A percentile compares a stretch with the other conserved stretches of the same genome.
These are phyloP conservation scores for Calocybe gangraenosa DNA, from an alignment of 768 basidiomycete species.

Conservation along the genomic window DNA sequence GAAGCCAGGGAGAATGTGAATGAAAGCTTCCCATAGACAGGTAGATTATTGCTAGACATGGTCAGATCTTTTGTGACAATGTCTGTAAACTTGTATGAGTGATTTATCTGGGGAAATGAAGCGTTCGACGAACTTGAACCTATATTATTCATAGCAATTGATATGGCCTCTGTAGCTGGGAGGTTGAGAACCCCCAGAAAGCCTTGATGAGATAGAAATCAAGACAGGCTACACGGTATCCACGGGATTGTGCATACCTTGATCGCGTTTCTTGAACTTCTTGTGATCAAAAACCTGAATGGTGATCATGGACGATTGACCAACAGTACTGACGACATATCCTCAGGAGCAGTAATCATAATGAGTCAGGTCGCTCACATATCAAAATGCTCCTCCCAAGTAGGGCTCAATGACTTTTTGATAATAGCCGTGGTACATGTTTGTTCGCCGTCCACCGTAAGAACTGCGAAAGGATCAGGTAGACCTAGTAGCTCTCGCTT, in stretches of 20 bases:
- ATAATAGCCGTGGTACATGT: constrained; percentile 72
- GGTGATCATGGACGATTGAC: constrained; percentile 67
- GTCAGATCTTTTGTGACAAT: constrained; percentile 73
- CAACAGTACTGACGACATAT: constrained; percentile 49
- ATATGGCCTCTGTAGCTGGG: constrained; percentile 48
- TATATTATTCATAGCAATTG: constrained; percentile 41
- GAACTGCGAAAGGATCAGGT: constrained; percentile 86
- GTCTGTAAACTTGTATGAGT: constrained; percentile 35
- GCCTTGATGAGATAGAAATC: constrained; percentile 26
- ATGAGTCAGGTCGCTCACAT: constrained; percentile 46
- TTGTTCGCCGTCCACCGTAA: constrained; percentile 84
- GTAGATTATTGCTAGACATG: constrained; percentile 68
- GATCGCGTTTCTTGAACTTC: constrained; percentile 84
- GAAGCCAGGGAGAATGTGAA: constrained; percentile 51
- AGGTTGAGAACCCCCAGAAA: constrained; percentile 60
- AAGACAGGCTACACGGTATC: constrained; percentile 21
- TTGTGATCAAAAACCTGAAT: constrained; percentile 91
- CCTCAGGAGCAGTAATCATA: constrained; percentile 11
- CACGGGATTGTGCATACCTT: constrained; percentile 47
- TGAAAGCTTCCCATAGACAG: constrained; percentile 80
- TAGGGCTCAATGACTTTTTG: constrained; percentile 63
- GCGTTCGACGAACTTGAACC: constrained; percentile 24
- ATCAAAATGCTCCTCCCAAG: constrained; percentile 87
- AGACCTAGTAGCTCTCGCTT: constrained; percentile 78
- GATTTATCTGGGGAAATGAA: constrained; percentile 14